Percentiles rank a stretch among this genome's conserved stretches.
These are phyloP conservation scores for Fonsecaea nubica DNA, from an alignment of 2,329 filamentous ascomycete genomes.

Conservation along the genomic window DNA sequence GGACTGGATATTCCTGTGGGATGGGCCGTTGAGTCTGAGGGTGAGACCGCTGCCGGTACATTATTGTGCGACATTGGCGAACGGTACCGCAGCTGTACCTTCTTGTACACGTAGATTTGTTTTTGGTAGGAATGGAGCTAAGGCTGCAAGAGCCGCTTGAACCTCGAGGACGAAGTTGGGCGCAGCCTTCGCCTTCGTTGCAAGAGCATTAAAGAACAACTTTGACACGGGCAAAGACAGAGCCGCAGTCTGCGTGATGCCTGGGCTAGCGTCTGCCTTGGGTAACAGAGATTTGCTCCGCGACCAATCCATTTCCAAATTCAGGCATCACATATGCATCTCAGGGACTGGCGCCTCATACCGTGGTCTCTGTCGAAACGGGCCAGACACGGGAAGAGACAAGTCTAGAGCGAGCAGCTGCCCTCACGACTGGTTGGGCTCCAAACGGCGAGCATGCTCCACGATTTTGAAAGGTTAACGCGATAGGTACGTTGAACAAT, in stretches of 20 bases:
- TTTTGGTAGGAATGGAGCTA: neutral
- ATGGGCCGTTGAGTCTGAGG: neutral
- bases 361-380: neutral
- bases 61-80: constrained; percentile 7
- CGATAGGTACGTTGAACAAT: neutral
- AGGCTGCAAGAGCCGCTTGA: neutral
- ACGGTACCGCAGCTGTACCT: neutral
- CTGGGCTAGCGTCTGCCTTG: constrained; percentile 7
- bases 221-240: neutral
- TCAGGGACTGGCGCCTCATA: neutral
- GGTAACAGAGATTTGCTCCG: constrained; percentile 12
- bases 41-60: neutral
- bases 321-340: constrained; percentile 1
- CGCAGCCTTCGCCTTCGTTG: neutral
- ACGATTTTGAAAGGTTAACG: neutral
- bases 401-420: neutral
- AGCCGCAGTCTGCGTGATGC: neutral
- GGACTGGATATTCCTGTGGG: constrained; percentile 11
- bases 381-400: neutral
- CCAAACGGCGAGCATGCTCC: neutral
- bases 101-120: neutral
- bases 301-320: constrained; percentile 9
- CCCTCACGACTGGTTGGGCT: neutral
- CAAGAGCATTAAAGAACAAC: constrained; percentile 1
- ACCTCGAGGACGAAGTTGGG: neutral